phyloP scores from a whole-genome alignment of 306 rosid genomes.

The Lupinus albus region DNA sequence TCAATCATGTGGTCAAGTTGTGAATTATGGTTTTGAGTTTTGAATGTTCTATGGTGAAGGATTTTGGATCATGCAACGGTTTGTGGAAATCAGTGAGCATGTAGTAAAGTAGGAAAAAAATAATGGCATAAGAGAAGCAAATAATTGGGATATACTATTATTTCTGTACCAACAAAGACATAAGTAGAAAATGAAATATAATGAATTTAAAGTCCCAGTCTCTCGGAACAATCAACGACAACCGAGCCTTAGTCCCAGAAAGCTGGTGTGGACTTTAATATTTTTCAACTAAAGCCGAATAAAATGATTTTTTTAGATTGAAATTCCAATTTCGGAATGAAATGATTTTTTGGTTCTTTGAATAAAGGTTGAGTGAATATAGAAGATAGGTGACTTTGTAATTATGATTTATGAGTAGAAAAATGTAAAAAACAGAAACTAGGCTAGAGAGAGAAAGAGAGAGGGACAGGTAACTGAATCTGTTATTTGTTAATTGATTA shows the following conservation, averaged over 20 bases:
- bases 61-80: neutral
- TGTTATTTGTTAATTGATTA: too few species aligned
- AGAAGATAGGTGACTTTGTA: neutral
- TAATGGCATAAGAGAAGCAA: neutral
- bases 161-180: neutral
- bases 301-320: neutral
- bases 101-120: too few species aligned
- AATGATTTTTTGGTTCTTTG: neutral
- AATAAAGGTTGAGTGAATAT: neutral
- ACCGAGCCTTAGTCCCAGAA: too few species aligned
- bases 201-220: neutral
- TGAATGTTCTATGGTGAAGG: neutral
- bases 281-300: too few species aligned
- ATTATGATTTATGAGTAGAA: neutral
- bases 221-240: too few species aligned
- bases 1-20: neutral
- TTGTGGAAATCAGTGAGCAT: neutral
- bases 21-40: neutral
- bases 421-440: too few species aligned
- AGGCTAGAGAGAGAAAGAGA: too few species aligned
- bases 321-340: neutral
- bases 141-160: too few species aligned
- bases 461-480: too few species aligned
- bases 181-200: neutral
- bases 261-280: too few species aligned